Percentiles rank a stretch among this genome's conserved stretches.
Evolutionary conservation across 2,329 filamentous ascomycete genomes (phyloP).

Genomic region (Setomelanomma holmii): DNA sequence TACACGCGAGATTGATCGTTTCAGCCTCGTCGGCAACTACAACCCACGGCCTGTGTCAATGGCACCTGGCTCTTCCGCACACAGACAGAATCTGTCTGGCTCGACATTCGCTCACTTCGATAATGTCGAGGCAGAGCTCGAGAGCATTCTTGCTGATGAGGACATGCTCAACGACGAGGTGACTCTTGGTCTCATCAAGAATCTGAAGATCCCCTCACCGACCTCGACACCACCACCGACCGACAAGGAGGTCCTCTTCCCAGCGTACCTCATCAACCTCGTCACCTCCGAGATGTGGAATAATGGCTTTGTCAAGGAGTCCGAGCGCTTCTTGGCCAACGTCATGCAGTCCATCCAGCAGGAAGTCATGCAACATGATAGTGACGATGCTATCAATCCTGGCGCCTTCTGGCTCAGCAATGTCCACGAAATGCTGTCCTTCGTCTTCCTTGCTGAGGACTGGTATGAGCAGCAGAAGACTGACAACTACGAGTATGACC

Average conservation of each 20-base stretch:
- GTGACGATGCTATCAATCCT: slow-evolving; percentile 95
- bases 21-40: slow-evolving; percentile 77
- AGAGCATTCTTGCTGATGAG: slow-evolving; percentile 91
- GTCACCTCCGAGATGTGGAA: slow-evolving; percentile 99
- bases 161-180: slow-evolving; percentile 97
- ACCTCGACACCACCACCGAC: slow-evolving; percentile 87
- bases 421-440: slow-evolving; percentile 99
- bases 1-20: slow-evolving; percentile 79
- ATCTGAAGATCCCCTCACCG: slow-evolving; percentile 93
- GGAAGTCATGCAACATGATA: slow-evolving; percentile 98
- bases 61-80: slow-evolving; percentile 73
- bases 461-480: slow-evolving; percentile 99
- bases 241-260: slow-evolving; percentile 98
- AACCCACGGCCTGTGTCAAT: slow-evolving; percentile 96
- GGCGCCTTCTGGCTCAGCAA: slow-evolving; percentile 99
- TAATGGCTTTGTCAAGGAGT: slow-evolving; percentile 99
- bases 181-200: slow-evolving; percentile 92
- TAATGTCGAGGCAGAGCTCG: slow-evolving; percentile 93
- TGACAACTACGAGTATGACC: slow-evolving; percentile 98
- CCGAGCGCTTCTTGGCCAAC: slow-evolving; percentile 96
- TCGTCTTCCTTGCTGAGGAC: slow-evolving; percentile 98
- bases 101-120: slow-evolving; percentile 83
- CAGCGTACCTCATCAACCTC: slow-evolving; percentile 97
- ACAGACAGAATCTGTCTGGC: slow-evolving; percentile 75
- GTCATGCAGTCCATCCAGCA: slow-evolving; percentile 99